Conservation (phyloP, 768 basidiomycete genomes). For the Tephrocybe sp. region DNA sequence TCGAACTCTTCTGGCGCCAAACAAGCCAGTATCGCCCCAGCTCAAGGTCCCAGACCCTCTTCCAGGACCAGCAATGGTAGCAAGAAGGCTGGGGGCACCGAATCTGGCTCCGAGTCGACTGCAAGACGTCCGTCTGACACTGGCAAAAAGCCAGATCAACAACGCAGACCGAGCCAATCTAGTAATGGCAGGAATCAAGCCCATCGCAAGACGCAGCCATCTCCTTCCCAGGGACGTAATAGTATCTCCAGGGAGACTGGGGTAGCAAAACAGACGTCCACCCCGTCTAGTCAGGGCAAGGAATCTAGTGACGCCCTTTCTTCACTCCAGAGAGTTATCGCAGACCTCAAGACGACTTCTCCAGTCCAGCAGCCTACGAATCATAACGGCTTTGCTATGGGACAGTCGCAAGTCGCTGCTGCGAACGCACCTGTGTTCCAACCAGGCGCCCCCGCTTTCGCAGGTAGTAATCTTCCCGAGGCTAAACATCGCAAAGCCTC, state of each 20-base stretch:
- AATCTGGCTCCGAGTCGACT: slow-evolving; percentile 74
- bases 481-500: slow-evolving; percentile 80
- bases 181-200: slow-evolving; percentile 44
- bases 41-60: slow-evolving; percentile 53
- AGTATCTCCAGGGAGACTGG: slow-evolving; percentile 38
- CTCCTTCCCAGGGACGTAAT: slow-evolving; percentile 57
- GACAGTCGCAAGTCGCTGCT: slow-evolving; percentile 46
- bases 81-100: slow-evolving; percentile 46
- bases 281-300: slow-evolving; percentile 45
- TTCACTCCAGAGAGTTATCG: slow-evolving; percentile 90
- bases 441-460: slow-evolving; percentile 59
- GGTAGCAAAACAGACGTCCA: slow-evolving; percentile 43
- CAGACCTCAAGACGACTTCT: slow-evolving; percentile 86
- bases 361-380: slow-evolving; percentile 50
- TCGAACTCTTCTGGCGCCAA: slow-evolving; percentile 48
- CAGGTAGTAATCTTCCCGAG: slow-evolving; percentile 45
- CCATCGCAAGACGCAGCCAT: slow-evolving; percentile 57
- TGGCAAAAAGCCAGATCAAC: slow-evolving; percentile 51
- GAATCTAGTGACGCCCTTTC: slow-evolving; percentile 80
- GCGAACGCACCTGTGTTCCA: slow-evolving; percentile 73
- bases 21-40: slow-evolving; percentile 39
- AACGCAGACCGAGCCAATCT: slow-evolving; percentile 53
- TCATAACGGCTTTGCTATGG: slow-evolving; percentile 43
- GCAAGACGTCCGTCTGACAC: slow-evolving; percentile 56
- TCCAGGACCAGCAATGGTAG: slow-evolving; percentile 64